Evolutionary conservation across 2,329 filamentous ascomycete species (phyloP).

Genomic region (Cladosporium sp.): DNA sequence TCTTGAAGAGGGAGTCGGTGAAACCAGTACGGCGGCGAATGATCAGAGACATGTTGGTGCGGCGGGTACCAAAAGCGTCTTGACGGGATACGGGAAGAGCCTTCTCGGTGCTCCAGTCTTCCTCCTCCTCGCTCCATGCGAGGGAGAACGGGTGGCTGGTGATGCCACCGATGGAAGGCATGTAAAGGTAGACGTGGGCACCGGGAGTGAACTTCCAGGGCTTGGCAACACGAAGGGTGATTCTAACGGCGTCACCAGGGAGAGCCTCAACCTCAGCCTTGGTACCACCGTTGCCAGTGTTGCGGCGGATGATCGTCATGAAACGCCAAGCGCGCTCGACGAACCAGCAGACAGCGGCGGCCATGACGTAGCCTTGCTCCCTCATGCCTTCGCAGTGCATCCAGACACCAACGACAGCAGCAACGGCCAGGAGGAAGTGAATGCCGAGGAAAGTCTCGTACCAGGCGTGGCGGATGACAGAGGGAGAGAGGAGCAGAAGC

Average conservation of each 20-base stretch:
- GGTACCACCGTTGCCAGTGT: slow-evolving; percentile 63
- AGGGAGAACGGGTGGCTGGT: slow-evolving; percentile 78
- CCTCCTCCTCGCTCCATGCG: slow-evolving; percentile 68
- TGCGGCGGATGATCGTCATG: slow-evolving; percentile 59
- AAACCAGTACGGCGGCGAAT: slow-evolving; percentile 85
- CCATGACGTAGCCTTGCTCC: slow-evolving; percentile 59
- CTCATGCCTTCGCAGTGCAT: slow-evolving; percentile 56
- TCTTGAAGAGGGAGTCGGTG: slow-evolving; percentile 75
- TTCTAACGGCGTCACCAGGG: slow-evolving; percentile 68
- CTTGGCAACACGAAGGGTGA: slow-evolving; percentile 69
- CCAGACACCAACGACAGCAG: slow-evolving; percentile 61
- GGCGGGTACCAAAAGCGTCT: slow-evolving; percentile 48
- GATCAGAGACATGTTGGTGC: slow-evolving; percentile 68
- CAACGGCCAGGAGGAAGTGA: slow-evolving; percentile 62
- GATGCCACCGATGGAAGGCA: slow-evolving; percentile 67
- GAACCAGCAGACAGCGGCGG: slow-evolving; percentile 63
- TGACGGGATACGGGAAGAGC: slow-evolving; percentile 45
- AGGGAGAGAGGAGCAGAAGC: slow-evolving; percentile 65
- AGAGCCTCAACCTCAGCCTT: slow-evolving; percentile 69
- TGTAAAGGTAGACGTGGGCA: slow-evolving; percentile 76
- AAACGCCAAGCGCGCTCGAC: slow-evolving; percentile 60
- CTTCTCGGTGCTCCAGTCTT: slow-evolving; percentile 39
- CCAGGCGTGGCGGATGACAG: slow-evolving; percentile 69
- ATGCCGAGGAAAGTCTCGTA: slow-evolving; percentile 74
- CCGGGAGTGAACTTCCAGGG: slow-evolving; percentile 74